Evolutionary conservation across 2,329 filamentous ascomycete species (phyloP).

Genomic region (Dactylellina haptotyla): DNA sequence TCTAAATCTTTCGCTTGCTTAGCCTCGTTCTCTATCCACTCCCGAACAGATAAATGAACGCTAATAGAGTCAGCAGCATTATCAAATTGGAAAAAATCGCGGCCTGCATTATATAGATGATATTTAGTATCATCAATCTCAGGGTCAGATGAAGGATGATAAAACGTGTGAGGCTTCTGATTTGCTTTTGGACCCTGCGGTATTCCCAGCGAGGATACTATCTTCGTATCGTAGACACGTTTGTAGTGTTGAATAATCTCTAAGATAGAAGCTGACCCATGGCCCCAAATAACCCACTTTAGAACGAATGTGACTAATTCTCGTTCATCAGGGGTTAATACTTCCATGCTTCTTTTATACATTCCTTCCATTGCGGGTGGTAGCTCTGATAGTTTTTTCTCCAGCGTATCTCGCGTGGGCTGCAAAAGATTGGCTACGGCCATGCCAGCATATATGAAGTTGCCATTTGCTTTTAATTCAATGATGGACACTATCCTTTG

Average conservation of each 20-base stretch:
- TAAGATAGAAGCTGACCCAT: neutral
- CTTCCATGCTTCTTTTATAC: conserved; percentile 11
- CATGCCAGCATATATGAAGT: conserved; percentile 24
- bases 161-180: neutral
- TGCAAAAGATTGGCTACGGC: conserved; percentile 15
- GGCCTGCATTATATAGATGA: conserved; percentile 8
- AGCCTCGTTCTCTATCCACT: conserved; percentile 24
- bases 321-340: conserved; percentile 15
- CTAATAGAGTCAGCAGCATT: conserved; percentile 1
- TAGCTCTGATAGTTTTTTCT: conserved; percentile 12
- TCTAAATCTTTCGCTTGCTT: neutral
- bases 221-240: neutral
- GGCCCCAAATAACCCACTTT: conserved; percentile 22
- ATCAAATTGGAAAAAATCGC: conserved; percentile 27
- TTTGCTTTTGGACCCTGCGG: neutral
- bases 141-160: conserved; percentile 13
- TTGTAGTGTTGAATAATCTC: conserved; percentile 29
- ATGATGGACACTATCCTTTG: conserved; percentile 8
- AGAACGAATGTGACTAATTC: conserved; percentile 3
- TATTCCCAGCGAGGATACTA: neutral
- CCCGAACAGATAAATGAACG: conserved; percentile 13
- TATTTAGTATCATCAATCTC: conserved; percentile 34
- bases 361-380: conserved; percentile 23
- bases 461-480: conserved; percentile 7
- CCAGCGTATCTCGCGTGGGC: conserved; percentile 2